These are phyloP conservation scores for Prunus salicina DNA, from an alignment of 306 rosid species.

Conservation along the genomic window DNA sequence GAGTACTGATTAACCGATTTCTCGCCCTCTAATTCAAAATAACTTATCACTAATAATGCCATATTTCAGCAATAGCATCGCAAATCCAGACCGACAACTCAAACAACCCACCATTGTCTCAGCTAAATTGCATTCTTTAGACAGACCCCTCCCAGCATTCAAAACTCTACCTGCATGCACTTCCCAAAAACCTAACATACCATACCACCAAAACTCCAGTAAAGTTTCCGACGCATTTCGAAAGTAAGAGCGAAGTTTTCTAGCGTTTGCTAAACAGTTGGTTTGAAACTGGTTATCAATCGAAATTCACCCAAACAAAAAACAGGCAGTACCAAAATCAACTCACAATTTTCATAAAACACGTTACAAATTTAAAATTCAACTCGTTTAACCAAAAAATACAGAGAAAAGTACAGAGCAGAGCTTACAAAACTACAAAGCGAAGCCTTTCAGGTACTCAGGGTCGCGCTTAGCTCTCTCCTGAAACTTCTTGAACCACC, in stretches of 20 bases:
- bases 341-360: background rate
- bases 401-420: background rate
- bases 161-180: background rate
- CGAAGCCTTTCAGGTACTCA: conserved; percentile 72
- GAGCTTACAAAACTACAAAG: conserved; percentile 14
- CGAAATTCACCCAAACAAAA: no score
- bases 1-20: background rate
- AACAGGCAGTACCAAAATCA: background rate
- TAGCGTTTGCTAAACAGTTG: no score
- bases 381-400: background rate
- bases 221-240: no score
- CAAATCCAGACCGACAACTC: background rate
- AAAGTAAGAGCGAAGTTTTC: no score
- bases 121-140: background rate
- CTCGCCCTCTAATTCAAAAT: background rate
- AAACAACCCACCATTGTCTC: background rate
- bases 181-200: background rate
- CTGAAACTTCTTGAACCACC: conserved; percentile 92
- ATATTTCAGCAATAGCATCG: background rate
- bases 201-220: no score
- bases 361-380: background rate
- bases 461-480: conserved; percentile 85
- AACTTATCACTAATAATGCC: background rate
- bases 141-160: background rate
- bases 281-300: no score